Base-by-base conservation (phyloP, 2,329 filamentous ascomycete species). In the Pyrenochaeta sp. region DNA sequence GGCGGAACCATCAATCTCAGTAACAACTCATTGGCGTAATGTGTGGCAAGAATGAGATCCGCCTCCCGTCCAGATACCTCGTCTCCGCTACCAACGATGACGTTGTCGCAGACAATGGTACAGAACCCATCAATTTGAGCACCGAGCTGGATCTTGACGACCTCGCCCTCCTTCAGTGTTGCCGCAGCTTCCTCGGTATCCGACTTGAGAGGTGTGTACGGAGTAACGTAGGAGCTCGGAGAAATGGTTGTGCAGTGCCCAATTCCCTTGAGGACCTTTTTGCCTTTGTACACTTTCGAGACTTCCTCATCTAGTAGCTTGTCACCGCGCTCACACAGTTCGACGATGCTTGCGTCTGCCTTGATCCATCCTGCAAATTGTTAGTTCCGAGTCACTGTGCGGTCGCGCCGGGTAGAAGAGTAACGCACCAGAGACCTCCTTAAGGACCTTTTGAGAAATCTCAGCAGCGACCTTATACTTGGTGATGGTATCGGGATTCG, bases 91-190 rank as follows among this genome's bases (percentile, higher is more conserved):
- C 83, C 82, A 23, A 96, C 89, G 54, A 97, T 78, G 65, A 98
- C 84, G 55, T 92, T 96, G 79, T 97, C 90, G 81, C 95, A 97
- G 68, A 97, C 91, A 75, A 99, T 97, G 66, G 94, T 90, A 68
- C 92, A 92, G 73, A 98, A 96, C 49, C 95, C 95, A 80, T 98
- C 92, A 61, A 99, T 97, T 82, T 99, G 95, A 46, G 95, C 95
- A 73, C 95, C 95, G n/a, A 99, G 87, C 81, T 99, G 95, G 76
- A 99, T 95, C 87, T 99, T 99, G 80, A 97, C 85, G 58, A 91
- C 81, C 81, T 99, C 95, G 58, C 88, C 90, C 45, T 89, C 85
- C 82, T 97, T 91, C 68, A 99, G 84, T 71, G 88, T 87, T 43
- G 85, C 83, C 52, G 84, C 85, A 58, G 94, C 91, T 82, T 99